A percentile compares a stretch with the other conserved stretches of the same genome.
Conservation (phyloP, 139 green algal species). For the Ostreobium quekettii region DNA sequence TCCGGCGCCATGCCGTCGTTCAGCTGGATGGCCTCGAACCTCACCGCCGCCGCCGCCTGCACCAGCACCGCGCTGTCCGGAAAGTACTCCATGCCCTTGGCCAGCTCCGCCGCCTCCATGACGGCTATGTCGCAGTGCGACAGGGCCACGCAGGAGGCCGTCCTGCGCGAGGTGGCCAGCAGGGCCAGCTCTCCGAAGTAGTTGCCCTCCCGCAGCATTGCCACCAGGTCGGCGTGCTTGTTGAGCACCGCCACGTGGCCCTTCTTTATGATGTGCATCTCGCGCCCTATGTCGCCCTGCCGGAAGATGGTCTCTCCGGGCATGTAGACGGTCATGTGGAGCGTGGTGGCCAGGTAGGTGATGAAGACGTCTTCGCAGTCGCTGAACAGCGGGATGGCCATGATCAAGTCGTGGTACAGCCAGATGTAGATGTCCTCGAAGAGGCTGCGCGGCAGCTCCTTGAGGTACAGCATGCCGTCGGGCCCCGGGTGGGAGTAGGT, state of each 20-base stretch:
- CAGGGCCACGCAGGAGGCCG: slow-evolving; percentile 40
- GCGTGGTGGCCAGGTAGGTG: slow-evolving; percentile 36
- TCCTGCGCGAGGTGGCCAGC: slow-evolving; percentile 42
- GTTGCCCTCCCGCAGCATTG: slow-evolving; percentile 38
- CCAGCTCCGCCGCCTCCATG: slow-evolving; percentile 35
- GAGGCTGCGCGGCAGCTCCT: slow-evolving; percentile 40
- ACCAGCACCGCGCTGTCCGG: slow-evolving; percentile 35
- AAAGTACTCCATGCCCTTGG: slow-evolving; percentile 44
- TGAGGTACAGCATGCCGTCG: slow-evolving; percentile 44
- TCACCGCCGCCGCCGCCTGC: no score
- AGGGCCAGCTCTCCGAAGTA: slow-evolving; percentile 53
- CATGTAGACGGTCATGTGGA: slow-evolving; percentile 41
- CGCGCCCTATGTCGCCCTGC: slow-evolving; percentile 44
- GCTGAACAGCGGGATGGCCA: slow-evolving; percentile 42
- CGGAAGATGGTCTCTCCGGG: slow-evolving; percentile 43
- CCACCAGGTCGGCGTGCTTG: slow-evolving; percentile 39
- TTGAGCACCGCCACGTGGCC: slow-evolving; percentile 46
- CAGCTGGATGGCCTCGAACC: no score
- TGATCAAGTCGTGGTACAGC: slow-evolving; percentile 40
- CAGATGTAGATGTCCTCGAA: slow-evolving; percentile 36
- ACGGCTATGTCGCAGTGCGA: slow-evolving; percentile 42
- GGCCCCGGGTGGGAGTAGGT: slow-evolving; percentile 43
- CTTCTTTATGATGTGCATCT: slow-evolving; percentile 58
- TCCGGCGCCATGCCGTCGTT: no score
- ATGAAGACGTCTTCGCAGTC: slow-evolving; percentile 45